Conservation (phyloP, 2,329 filamentous ascomycete species). For the Penicillium sp. region DNA sequence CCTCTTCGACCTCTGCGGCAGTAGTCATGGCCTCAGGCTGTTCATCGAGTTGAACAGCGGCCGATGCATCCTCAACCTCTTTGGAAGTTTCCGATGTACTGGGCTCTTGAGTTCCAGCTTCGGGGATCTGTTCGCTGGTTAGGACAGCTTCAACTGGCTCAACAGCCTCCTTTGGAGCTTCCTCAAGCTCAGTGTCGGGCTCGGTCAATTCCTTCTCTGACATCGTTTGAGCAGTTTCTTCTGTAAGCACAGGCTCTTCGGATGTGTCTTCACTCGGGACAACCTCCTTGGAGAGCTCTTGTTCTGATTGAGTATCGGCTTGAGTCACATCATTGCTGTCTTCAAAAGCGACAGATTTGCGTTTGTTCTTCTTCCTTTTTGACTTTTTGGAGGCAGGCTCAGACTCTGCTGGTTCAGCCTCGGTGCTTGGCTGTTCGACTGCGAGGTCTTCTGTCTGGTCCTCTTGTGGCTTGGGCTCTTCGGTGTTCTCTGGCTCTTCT, state of each 20-base stretch:
- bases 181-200: not conserved
- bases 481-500: constrained; percentile 1
- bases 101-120: not conserved
- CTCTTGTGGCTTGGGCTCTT: constrained; percentile 1
- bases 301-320: constrained; percentile 4
- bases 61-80: not conserved
- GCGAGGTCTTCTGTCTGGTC: not conserved
- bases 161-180: not conserved
- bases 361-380: constrained; percentile 25
- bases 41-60: not conserved
- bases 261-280: constrained; percentile 1
- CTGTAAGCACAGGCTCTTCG: constrained; percentile 1
- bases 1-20: constrained; percentile 4
- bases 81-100: not conserved
- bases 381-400: constrained; percentile 16
- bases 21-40: not conserved
- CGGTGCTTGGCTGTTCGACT: not conserved
- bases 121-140: not conserved
- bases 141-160: not conserved
- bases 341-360: constrained; percentile 22
- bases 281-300: constrained; percentile 3
- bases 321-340: not conserved
- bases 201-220: not conserved
- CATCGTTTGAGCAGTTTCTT: not conserved
- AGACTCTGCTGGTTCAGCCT: not conserved